These are phyloP conservation scores for Alternaria burnsii DNA, from an alignment of 2,329 filamentous ascomycete genomes.

Conservation along the genomic window DNA sequence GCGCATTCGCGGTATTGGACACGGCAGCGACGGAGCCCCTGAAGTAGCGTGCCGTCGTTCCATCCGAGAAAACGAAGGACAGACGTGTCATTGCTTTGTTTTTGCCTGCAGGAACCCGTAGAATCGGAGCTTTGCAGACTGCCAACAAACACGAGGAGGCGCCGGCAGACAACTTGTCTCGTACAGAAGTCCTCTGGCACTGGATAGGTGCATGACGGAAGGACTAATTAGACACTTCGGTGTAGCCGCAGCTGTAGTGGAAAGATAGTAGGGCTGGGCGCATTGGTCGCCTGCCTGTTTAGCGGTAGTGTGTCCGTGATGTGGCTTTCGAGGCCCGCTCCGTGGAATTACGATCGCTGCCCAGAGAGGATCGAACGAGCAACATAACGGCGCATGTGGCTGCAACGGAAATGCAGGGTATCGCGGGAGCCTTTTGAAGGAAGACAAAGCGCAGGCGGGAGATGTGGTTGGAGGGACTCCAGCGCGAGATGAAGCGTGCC, in stretches of 20 bases:
- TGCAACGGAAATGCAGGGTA: background rate
- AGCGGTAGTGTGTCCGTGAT: conserved; percentile 13
- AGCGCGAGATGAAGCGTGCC: conserved; percentile 4
- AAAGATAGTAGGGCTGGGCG: conserved; percentile 23
- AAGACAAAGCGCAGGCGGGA: background rate
- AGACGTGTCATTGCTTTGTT: conserved; percentile 4
- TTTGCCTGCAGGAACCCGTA: conserved; percentile 29
- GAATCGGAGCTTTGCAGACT: conserved; percentile 14
- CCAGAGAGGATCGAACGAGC: background rate
- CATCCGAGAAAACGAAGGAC: background rate
- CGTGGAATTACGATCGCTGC: conserved; percentile 3
- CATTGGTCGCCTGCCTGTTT: conserved; percentile 25
- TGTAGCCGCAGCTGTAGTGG: conserved; percentile 11
- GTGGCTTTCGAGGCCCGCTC: conserved; percentile 6
- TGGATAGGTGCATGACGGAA: conserved; percentile 10
- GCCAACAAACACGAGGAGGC: conserved; percentile 9
- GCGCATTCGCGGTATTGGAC: background rate
- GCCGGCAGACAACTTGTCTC: conserved; percentile 3
- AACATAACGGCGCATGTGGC: conserved; percentile 2
- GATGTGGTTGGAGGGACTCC: conserved; percentile 9
- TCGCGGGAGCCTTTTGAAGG: background rate
- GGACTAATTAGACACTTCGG: conserved; percentile 5
- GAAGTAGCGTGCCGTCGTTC: background rate
- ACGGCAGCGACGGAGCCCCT: conserved; percentile 4
- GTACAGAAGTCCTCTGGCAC: background rate